Conservation (phyloP, 2,329 filamentous ascomycete species). For the Sarocladiaceae sp. region DNA sequence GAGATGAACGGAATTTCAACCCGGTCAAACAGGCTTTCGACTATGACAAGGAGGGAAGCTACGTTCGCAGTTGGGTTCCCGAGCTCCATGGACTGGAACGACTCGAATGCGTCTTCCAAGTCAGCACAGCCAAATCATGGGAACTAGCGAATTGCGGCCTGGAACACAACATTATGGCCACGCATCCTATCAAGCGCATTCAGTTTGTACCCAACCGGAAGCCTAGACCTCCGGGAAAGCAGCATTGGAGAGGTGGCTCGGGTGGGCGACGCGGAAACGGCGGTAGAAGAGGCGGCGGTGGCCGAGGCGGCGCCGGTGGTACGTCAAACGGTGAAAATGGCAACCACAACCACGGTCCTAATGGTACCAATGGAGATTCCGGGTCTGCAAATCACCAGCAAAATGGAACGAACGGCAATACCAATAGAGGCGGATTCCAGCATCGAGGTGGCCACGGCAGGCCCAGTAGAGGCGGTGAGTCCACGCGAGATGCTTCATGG, state of each 20-base stretch:
- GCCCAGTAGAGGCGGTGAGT: slow-evolving; percentile 7
- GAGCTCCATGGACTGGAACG: slow-evolving; percentile 53
- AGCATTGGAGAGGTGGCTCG: slow-evolving; percentile 10
- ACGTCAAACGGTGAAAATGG: slow-evolving; percentile 4
- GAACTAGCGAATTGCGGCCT: slow-evolving; percentile 53
- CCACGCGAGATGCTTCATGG: slow-evolving; percentile 2
- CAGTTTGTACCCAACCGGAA: slow-evolving; percentile 54
- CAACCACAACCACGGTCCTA: too few relatives aligned
- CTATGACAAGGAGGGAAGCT: slow-evolving; percentile 64
- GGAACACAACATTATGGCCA: slow-evolving; percentile 55
- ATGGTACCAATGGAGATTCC: too few relatives aligned
- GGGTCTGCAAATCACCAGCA: neutral
- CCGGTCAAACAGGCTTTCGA: slow-evolving; percentile 75
- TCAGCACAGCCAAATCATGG: slow-evolving; percentile 56
- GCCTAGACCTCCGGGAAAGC: slow-evolving; percentile 25
- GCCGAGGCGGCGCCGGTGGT: slow-evolving; percentile 12
- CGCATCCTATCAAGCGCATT: slow-evolving; percentile 59
- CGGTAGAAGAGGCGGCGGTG: slow-evolving; percentile 23
- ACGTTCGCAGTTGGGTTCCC: slow-evolving; percentile 66
- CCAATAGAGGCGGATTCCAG: neutral
- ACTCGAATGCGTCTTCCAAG: slow-evolving; percentile 59
- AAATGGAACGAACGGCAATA: neutral
- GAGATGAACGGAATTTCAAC: slow-evolving; percentile 69
- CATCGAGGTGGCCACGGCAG: slow-evolving; percentile 9
- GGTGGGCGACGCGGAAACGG: slow-evolving; percentile 23